Evolutionary conservation across 2,329 filamentous ascomycete genomes (phyloP), one percentile per base, ranked within the genome.

Genomic region (Cercospora zeina): DNA sequence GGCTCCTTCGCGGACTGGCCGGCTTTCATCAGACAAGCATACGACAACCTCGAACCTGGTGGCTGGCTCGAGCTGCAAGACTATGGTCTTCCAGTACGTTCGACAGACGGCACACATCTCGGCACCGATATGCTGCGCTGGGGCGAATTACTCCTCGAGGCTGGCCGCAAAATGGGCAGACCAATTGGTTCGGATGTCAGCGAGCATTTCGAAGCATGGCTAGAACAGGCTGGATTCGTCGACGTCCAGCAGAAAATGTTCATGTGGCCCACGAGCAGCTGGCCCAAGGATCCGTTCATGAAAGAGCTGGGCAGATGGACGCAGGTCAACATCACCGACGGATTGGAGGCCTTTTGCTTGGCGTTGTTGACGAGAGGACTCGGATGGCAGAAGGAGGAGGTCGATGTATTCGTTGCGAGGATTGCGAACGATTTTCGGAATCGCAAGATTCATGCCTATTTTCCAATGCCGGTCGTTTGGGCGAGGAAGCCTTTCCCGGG

Each of bases 1-100:
- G 79, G 79, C 27, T 78, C 81, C 31, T 78, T 89, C 42, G 75
- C 77, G n/a, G 78, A 87, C 67, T 85, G 83, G 72, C 75, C 76
- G 3, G 74, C 74, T 21, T 73, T 87, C 51, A 69, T 84, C 19
- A 71, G 76, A 19, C 77, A 79, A 51, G 77, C 84, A 4, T 82
- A 83, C 62, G 72, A 79, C n/a, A 74, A 78, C 71, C 76, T 84
- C 8, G 77, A 77, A 57, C 81, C 80, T 0, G 81, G 80, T 4
- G 82, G 82, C 14, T 84, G 78, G 71, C 69, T 83, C 27, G 82
- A 84, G 64, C 71, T 82, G 39, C 79, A 82, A 66, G 80, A 82
- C 62, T 79, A 78, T 69, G 74, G 77, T 62, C 67, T 80, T 59
- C 74, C 71, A 58, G 73, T 76, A 57, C 73, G 76, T 66, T 74